Conservation (phyloP, 2,329 filamentous ascomycete species). For the Cladosporium sp. region DNA sequence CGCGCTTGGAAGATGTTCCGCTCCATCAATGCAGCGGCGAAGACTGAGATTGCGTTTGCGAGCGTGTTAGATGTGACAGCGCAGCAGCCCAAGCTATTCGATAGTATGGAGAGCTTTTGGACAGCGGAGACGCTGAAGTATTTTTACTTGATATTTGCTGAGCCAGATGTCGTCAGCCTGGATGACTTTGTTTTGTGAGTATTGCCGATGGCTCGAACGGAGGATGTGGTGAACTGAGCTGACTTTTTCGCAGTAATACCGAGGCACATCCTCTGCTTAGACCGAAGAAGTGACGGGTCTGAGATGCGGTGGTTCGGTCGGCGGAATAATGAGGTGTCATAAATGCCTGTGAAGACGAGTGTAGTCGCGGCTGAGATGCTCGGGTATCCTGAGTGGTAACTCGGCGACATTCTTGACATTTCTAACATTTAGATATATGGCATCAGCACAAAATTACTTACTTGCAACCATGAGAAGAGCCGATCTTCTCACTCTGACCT, state of each 20-base stretch:
- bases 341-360: background rate
- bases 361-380: background rate
- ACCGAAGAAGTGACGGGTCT: background rate
- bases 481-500: background rate
- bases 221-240: background rate
- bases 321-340: background rate
- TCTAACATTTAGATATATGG: background rate
- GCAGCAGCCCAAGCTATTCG: constrained; percentile 43
- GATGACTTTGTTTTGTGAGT: constrained; percentile 51
- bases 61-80: constrained; percentile 67
- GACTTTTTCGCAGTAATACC: constrained; percentile 36
- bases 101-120: constrained; percentile 78
- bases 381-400: background rate
- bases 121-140: constrained; percentile 68
- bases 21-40: constrained; percentile 61
- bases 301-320: background rate
- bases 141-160: constrained; percentile 63
- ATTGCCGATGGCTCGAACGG: background rate
- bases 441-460: background rate
- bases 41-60: constrained; percentile 63
- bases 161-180: constrained; percentile 59
- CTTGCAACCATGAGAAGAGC: background rate
- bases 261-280: constrained; percentile 43
- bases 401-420: background rate
- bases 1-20: constrained; percentile 75